Evolutionary conservation across 257 asterid species (phyloP), one percentile per base, ranked within the genome.

Genomic region (Fraxinus americana): DNA sequence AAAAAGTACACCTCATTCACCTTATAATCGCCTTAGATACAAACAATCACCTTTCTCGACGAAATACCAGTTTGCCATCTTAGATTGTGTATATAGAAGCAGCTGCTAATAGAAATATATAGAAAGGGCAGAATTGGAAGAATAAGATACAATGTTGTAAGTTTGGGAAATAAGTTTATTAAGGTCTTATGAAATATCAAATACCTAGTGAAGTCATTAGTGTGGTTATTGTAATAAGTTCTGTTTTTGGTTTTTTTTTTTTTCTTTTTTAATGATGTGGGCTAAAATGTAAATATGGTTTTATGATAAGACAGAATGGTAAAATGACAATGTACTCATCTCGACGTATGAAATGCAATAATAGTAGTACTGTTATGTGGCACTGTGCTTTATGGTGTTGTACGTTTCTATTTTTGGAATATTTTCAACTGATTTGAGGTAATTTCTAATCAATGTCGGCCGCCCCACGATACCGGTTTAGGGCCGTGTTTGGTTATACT

Each of bases 41-140:
- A 57, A 27, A 6, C 0, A n/a, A 57, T 57, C 66, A 11, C 4
- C 0, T 43, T 0, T 14, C 52, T 2, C 17, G 17, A 43, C 17
- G 16, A 43, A 43, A 43, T 43, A 43, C 52, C 52, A 43, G 14
- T 43, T 11, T 43, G 52, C 52, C 52, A 14, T 11, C 4, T 14
- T 43, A 43, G 52, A 43, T 76, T 39, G 91, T 88, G 92, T 88
- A 89, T 19, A 87, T 81, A 88, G 75, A 82, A 83, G 84, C 80
- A 85, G 82, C 77, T n/a, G 29, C 76, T 70, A 61, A 30, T 71
- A 54, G 80, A 74, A 43, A 43, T 43, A 43, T 43, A 43, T 43
- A 43, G 52, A 43, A 43, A 78, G 87, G 38, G 6, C 71, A 57
- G 25, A 67, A 72, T 67, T 79, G 74, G 52, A 77, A 73, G 52